Evolutionary conservation across 2,329 filamentous ascomycete genomes (phyloP), one percentile per base, ranked within the genome.

Genomic region (Fusarium heterosporum): DNA sequence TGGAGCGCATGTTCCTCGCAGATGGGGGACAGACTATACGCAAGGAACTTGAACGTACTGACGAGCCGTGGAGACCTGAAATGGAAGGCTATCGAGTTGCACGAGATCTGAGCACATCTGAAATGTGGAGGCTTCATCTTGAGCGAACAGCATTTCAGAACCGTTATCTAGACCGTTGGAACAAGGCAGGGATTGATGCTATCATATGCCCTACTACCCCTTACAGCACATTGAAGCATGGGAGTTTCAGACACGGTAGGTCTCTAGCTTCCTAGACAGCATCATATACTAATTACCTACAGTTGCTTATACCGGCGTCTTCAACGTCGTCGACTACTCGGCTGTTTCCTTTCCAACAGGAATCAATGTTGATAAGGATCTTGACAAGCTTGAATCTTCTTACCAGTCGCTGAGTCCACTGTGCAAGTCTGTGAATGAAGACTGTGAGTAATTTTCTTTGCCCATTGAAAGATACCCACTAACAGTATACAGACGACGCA

Each of bases 141-240:
- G 81, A 85, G 58, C 76, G 83, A 9, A 76, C 78, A 1, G 79
- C 73, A 0, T 84, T 78, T 64, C 82, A 84, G 74, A 82, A 82
- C 63, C 72, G 74, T 11, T 83, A 84, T 49, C 73, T 84, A 0
- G 80, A 83, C 39, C 76, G 80, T 4, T 84, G 82, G 83, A 78
- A 78, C 32, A 73, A 72, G 45, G 78, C 79, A 0, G 81, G 79
- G 2, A 83, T 90, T 9, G 90, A 92, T 71, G 87, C 87, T 2
- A 82, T 92, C 10, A 74, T 92, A 2, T 87, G 85, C 49, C 89
- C 89, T 0, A 83, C 81, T 0, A 82, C 80, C 30, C 80, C 82
- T 1, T 84, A 80, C 48, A 78, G 77, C 39, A 77, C 76, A 0
- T 78, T 79, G 29, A 79, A 81, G 71, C 77, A 81, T 43, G 81